phyloP scores from a whole-genome alignment of 2,329 filamentous ascomycete species.

The Talaromyces sp. region DNA sequence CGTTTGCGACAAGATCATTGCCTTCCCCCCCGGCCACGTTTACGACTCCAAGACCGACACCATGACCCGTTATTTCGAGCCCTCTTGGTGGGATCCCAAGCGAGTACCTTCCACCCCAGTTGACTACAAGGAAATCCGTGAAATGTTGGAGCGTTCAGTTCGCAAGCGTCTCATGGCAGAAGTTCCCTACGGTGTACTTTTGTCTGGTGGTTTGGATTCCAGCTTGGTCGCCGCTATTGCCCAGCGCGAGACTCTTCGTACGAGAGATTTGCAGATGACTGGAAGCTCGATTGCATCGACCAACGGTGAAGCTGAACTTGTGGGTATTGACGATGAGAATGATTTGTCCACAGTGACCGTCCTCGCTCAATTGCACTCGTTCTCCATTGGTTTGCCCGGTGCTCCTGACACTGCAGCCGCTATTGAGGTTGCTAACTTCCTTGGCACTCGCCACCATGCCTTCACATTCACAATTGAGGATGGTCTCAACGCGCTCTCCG shows the following conservation, averaged over 20 bases:
- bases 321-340: constrained; percentile 92
- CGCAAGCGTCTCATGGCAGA: constrained; percentile 98
- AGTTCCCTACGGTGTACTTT: constrained; percentile 91
- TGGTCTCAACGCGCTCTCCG: constrained; percentile 90
- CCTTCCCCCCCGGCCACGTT: constrained; percentile 92
- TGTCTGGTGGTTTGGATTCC: constrained; percentile 94
- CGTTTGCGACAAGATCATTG: constrained; percentile 91
- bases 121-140: constrained; percentile 78
- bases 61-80: constrained; percentile 84
- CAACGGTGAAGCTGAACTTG: constrained; percentile 60
- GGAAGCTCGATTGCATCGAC: constrained; percentile 47
- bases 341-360: constrained; percentile 85
- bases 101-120: constrained; percentile 76
- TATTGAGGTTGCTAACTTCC: constrained; percentile 88
- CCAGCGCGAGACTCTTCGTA: constrained; percentile 81
- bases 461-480: constrained; percentile 99
- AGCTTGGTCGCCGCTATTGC: constrained; percentile 93
- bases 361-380: constrained; percentile 93
- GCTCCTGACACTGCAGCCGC: constrained; percentile 92
- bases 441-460: constrained; percentile 95
- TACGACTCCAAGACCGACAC: constrained; percentile 91
- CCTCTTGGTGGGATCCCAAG: constrained; percentile 83
- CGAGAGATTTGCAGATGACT: constrained; percentile 59
- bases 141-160: constrained; percentile 83
- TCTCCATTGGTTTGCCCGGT: constrained; percentile 93